A percentile compares a stretch with the other conserved stretches of the same genome.
Conservation (phyloP, 495 filamentous ascomycete genomes). For the Xylaria telfairii region DNA sequence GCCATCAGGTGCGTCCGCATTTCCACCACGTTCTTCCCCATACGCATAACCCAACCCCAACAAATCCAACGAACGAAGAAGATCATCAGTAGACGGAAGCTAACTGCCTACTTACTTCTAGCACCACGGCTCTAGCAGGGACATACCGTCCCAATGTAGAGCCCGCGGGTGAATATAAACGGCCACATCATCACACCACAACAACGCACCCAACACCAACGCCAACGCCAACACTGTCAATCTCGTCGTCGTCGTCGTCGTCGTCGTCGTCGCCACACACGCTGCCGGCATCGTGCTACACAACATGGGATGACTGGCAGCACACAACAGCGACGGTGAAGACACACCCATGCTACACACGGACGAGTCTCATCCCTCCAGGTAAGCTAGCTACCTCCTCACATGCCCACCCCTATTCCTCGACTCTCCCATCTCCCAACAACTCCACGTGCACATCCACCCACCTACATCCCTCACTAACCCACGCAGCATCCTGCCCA, state of each 20-base stretch:
- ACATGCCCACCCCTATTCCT: not conserved
- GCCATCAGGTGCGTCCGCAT: slow-evolving; percentile 13
- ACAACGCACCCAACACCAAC: not conserved
- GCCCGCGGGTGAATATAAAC: not conserved
- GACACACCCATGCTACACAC: slow-evolving; percentile 36
- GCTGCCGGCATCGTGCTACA: slow-evolving; percentile 35
- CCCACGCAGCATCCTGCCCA: slow-evolving; percentile 30
- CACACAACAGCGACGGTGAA: slow-evolving; percentile 33
- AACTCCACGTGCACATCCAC: not conserved
- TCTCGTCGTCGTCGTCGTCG: not conserved
- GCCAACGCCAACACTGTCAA: not conserved
- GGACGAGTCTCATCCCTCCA: slow-evolving; percentile 23
- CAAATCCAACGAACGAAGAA: too few species aligned
- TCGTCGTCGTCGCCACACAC: slow-evolving; percentile 15
- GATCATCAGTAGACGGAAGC: slow-evolving; percentile 11
- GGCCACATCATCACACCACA: not conserved
- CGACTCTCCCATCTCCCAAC: not conserved
- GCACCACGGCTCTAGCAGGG: slow-evolving; percentile 19
- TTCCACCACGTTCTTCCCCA: not conserved
- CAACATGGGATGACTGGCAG: slow-evolving; percentile 33
- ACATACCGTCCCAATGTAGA: not conserved
- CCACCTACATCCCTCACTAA: not conserved
- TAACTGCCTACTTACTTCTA: slow-evolving; percentile 14
- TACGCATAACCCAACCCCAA: not conserved
- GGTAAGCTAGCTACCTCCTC: slow-evolving; percentile 20